Percentiles rank a stretch among this genome's conserved stretches.
Conservation (phyloP, 306 rosid genomes). For the Trifolium fragiferum region DNA sequence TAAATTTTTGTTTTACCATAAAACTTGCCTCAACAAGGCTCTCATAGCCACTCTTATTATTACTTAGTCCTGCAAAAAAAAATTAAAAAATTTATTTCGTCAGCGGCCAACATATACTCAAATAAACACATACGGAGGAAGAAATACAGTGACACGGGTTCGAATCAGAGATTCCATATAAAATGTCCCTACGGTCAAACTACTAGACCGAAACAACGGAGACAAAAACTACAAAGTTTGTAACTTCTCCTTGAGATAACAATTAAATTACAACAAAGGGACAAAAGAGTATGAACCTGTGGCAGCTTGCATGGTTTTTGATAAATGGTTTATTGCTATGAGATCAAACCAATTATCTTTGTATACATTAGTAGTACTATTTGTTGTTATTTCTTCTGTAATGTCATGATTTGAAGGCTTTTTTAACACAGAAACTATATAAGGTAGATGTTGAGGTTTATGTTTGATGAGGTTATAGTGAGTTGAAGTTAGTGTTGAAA, state of each 20-base stretch:
- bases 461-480: constrained; percentile 35
- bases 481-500: constrained; percentile 43
- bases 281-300: constrained; percentile 59
- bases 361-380: constrained; percentile 31
- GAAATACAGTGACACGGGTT: too few relatives aligned
- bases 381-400: constrained; percentile 42
- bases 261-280: background rate
- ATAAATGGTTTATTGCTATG: constrained; percentile 73
- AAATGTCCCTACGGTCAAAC: too few relatives aligned
- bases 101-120: too few relatives aligned
- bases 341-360: constrained; percentile 76
- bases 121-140: too few relatives aligned
- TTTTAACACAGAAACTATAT: constrained; percentile 56
- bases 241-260: constrained; percentile 6
- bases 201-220: too few relatives aligned
- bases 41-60: constrained; percentile 70
- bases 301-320: constrained; percentile 73
- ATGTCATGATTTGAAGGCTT: constrained; percentile 44
- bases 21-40: constrained; percentile 83
- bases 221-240: background rate
- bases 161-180: too few relatives aligned
- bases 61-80: constrained; percentile 60
- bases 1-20: constrained; percentile 52
- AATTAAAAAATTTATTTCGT: background rate
- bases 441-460: constrained; percentile 33